A percentile compares a stretch with the other conserved stretches of the same genome.
Evolutionary conservation across 2,329 filamentous ascomycete species (phyloP).

Genomic region (Fulvia fulva): DNA sequence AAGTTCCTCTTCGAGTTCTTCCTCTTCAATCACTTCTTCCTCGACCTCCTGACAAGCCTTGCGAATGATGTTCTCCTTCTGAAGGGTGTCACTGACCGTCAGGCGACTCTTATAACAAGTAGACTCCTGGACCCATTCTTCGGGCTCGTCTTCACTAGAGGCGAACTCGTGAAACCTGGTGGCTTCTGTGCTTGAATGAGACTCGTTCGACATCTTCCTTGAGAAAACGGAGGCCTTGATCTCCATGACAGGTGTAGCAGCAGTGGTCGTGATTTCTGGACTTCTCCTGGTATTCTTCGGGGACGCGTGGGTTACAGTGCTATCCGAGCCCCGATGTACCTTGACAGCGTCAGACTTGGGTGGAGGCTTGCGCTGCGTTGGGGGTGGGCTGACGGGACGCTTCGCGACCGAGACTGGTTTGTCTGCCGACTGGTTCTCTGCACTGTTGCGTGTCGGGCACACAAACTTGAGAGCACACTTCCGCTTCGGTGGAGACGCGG

Average conservation of each 20-base stretch:
- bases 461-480: slow-evolving; percentile 69
- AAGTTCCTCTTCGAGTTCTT: slow-evolving; percentile 43
- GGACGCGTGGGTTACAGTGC: slow-evolving; percentile 48
- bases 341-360: slow-evolving; percentile 14
- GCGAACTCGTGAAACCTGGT: slow-evolving; percentile 84
- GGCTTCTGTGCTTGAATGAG: slow-evolving; percentile 50
- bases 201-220: slow-evolving; percentile 27
- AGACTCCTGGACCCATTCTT: slow-evolving; percentile 83
- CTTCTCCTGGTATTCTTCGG: slow-evolving; percentile 42
- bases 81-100: slow-evolving; percentile 83
- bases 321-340: slow-evolving; percentile 48
- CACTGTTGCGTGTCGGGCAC: slow-evolving; percentile 55
- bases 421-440: slow-evolving; percentile 30
- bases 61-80: slow-evolving; percentile 84
- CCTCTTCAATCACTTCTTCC: slow-evolving; percentile 75
- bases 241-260: slow-evolving; percentile 10
- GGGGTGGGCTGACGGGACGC: slow-evolving; percentile 42
- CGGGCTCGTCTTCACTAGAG: slow-evolving; percentile 72
- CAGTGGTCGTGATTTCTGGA: slow-evolving; percentile 20
- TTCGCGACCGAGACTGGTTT: slow-evolving; percentile 25
- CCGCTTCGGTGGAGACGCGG: slow-evolving; percentile 46
- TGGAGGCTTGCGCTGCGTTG: slow-evolving; percentile 25
- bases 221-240: slow-evolving; percentile 32
- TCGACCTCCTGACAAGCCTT: slow-evolving; percentile 84
- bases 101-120: slow-evolving; percentile 64